Base-by-base conservation (phyloP, 768 basidiomycete genomes). In the Collybiopsis luxurians region DNA sequence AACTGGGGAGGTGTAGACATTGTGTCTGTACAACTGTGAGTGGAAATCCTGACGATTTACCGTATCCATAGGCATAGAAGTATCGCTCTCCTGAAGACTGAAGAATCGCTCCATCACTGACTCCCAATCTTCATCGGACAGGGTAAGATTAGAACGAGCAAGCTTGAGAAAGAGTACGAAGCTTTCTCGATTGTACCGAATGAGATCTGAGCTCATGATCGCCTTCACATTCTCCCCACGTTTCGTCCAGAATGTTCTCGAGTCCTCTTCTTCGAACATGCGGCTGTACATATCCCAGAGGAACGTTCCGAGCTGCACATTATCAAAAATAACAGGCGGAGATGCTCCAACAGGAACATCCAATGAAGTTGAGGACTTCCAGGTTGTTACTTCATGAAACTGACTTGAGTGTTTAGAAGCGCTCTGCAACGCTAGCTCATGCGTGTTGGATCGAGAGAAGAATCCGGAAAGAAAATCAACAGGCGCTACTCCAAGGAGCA, bases 111-210 rank as follows among this genome's bases (percentile, higher is more conserved):
- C 59, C 71, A 87, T 75, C 10, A 72, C 67, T 23, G 66, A 56
- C 0, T 26, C 49, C 86, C 86, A 87, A 43, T 77, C 67, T 2
- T 63, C 65, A 2, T 61, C 42, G 0, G 64, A 36, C 10, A 68
- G 61, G 23, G 59, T 56, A 6, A 76, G 64, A 38, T 71, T 67
- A 21, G 65, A 66, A 57, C 74, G 76, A 31, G 82, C 68, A 12
- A 75, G 61, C 15, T 63, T 61, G 15, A 86, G 65, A 40, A 87
- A 66, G 2, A 71, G 59, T 1, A 70, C 81, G 51, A 85, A 83
- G 30, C 74, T 77, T 36, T 69, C 69, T 12, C 85, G 75, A 10
- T 66, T 73, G 60, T 86, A 84, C 58, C 80, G 79, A 21, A 75
- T 26, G 28, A 71, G 57, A 28, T 56, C 63, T 11, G 65, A 60